These are phyloP conservation scores for Hypoxylon perforatum DNA, from an alignment of 495 filamentous ascomycete species.

Conservation along the genomic window DNA sequence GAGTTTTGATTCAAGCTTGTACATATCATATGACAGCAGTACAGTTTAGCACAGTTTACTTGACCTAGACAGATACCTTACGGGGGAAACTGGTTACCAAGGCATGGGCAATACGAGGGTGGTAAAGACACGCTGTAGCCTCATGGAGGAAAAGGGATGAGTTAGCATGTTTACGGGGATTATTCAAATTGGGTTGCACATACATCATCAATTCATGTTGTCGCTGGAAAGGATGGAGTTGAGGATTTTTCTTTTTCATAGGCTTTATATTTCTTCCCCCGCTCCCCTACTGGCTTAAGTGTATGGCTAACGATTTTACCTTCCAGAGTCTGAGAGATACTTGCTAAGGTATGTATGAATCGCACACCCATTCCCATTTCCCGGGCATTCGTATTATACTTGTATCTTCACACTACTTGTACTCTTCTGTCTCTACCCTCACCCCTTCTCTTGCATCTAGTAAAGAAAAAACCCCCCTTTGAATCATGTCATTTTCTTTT, in stretches of 20 bases:
- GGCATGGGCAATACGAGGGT: not conserved
- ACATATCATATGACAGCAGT: constrained; percentile 33
- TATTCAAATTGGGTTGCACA: constrained; percentile 36
- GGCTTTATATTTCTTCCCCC: constrained; percentile 34
- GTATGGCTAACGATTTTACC: constrained; percentile 40
- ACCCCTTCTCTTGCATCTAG: no score
- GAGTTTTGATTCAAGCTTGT: constrained; percentile 40
- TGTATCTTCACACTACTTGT: not conserved
- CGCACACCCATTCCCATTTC: not conserved
- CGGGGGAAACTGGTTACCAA: not conserved
- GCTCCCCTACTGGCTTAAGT: constrained; percentile 8
- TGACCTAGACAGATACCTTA: constrained; percentile 26
- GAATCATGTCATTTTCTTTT: no score
- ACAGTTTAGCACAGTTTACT: constrained; percentile 22
- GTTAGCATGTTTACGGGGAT: not conserved
- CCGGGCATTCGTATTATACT: not conserved
- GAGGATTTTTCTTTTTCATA: constrained; percentile 36
- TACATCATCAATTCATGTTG: constrained; percentile 37
- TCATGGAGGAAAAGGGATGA: not conserved
- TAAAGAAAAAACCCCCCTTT: no score
- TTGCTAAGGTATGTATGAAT: constrained; percentile 30
- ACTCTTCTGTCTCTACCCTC: not conserved
- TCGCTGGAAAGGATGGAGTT: constrained; percentile 34
- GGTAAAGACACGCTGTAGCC: not conserved
- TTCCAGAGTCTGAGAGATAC: constrained; percentile 24